Evolutionary conservation across 2,329 filamentous ascomycete species (phyloP).

Genomic region (Paraphaeosphaeria sporulosa): DNA sequence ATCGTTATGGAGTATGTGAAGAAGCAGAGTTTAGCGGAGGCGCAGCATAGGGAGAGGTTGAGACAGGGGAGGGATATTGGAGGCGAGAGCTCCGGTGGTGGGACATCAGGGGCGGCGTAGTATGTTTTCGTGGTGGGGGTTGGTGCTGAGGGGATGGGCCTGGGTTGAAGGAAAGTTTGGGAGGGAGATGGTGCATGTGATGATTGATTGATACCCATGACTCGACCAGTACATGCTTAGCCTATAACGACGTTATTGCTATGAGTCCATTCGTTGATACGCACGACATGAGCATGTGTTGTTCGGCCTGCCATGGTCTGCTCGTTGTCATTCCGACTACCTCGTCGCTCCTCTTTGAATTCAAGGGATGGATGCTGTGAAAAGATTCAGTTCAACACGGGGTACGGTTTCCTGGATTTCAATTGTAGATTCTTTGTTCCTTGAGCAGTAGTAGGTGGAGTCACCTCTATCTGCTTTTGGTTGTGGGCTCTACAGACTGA

Average conservation of each 20-base stretch:
- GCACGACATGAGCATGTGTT: too few species aligned
- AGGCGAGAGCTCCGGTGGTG: conserved; percentile 24
- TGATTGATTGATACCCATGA: not conserved
- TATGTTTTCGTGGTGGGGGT: not conserved
- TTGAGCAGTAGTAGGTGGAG: too few species aligned
- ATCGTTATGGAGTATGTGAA: conserved; percentile 79
- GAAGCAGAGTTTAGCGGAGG: conserved; percentile 77
- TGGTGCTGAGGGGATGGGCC: not conserved
- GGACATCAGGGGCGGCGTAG: conserved; percentile 11
- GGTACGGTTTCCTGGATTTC: too few species aligned
- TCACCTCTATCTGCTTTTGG: too few species aligned
- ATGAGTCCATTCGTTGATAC: not conserved
- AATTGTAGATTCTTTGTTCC: too few species aligned
- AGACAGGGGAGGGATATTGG: conserved; percentile 19
- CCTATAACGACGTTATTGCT: not conserved
- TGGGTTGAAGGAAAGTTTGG: too few species aligned
- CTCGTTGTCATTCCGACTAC: too few species aligned
- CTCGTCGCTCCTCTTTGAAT: too few species aligned
- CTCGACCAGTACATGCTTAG: not conserved
- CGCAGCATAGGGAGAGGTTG: conserved; percentile 30
- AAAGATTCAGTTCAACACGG: too few species aligned
- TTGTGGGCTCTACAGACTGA: too few species aligned
- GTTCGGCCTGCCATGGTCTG: too few species aligned
- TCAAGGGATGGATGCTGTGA: too few species aligned
- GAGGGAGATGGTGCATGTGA: not conserved